phyloP scores from a whole-genome alignment of 2,329 filamentous ascomycete genomes.

The Aspergillus sojae region DNA sequence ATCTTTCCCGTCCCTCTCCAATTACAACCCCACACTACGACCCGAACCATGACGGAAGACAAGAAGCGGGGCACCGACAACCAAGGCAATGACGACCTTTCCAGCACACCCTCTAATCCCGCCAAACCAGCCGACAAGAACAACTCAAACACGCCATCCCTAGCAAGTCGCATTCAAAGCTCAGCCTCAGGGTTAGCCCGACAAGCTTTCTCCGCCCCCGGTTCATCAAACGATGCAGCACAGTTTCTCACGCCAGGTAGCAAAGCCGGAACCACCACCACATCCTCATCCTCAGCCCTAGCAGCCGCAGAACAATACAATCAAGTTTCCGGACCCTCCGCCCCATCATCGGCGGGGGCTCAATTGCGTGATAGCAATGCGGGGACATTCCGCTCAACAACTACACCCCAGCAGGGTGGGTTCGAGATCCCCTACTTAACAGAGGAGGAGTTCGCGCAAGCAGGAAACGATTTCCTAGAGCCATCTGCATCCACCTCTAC shows the following conservation, averaged over 20 bases:
- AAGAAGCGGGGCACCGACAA: slow-evolving; percentile 25
- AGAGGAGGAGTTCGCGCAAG: slow-evolving; percentile 28
- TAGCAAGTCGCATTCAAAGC: slow-evolving; percentile 32
- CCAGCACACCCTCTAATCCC: slow-evolving; percentile 12
- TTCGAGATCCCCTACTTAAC: slow-evolving; percentile 22
- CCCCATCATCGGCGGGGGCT: slow-evolving; percentile 14
- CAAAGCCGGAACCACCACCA: slow-evolving; percentile 22
- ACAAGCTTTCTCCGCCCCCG: slow-evolving; percentile 32
- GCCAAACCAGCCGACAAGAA: slow-evolving; percentile 10
- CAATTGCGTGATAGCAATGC: slow-evolving; percentile 4
- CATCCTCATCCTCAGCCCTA: slow-evolving; percentile 19
- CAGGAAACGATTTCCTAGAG: neutral
- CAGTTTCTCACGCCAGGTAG: slow-evolving; percentile 25
- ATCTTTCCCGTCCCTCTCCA: neutral
- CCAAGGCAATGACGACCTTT: slow-evolving; percentile 9
- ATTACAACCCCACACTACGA: neutral
- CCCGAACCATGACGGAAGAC: slow-evolving; percentile 20
- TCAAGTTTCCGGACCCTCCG: slow-evolving; percentile 8
- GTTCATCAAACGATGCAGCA: slow-evolving; percentile 24
- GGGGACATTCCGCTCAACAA: slow-evolving; percentile 28
- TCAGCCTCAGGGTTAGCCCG: slow-evolving; percentile 41
- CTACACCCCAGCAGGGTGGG: slow-evolving; percentile 15
- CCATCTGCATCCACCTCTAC: neutral
- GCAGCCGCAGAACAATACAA: slow-evolving; percentile 22
- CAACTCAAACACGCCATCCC: slow-evolving; percentile 23